Evolutionary conservation across 2,329 filamentous ascomycete genomes (phyloP), one percentile per base, ranked within the genome.

Genomic region (Helicocarpus griseus): DNA sequence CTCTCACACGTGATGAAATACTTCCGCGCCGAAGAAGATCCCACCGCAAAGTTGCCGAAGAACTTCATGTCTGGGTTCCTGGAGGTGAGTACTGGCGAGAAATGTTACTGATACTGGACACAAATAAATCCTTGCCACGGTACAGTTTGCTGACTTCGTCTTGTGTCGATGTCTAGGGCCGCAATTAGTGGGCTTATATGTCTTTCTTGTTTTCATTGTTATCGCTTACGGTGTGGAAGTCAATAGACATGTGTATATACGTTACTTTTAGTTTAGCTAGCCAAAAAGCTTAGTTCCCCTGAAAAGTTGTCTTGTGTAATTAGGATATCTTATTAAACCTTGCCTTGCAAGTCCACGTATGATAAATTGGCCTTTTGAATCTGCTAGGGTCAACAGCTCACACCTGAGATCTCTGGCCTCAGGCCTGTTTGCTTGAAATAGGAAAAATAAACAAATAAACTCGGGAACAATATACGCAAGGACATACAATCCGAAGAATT

Each of bases 21-120:
- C 73, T 98, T 97, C 79, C 83, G 90, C 67, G 79, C 83, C 62
- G 90, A 97, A 71, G 88, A 82, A 77, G 88, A 82, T 69, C 86
- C 77, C 69, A 88, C 77, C 60, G 77, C 81, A 61, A 82, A 81
- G 68, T 73, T 96, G 72, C 91, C 91, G 36, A 82, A 82, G 63
- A 93, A 81, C 76, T 98, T 98, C 75, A 94, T 98, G 75, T 80
- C 83, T 61, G 89, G 89, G 47, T 98, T 98, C 77, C 77, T 98
- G 64, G 89, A 97, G 87, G 93, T 90, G 74, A 68, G 81, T 39
- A 54, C 53, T 52, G 44, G 29, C 8, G 17, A 13, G 17, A 22
- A 14, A 5, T 22, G 19, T 6, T 24, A 11, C 22, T 28, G 7
- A 1, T 44, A 19, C 31, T 3, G n/a, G 31, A 35, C 31, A 6